Evolutionary conservation across 192 early-diverging fungal genomes (phyloP).

Genomic region (Chytriomyces hyalinus): DNA sequence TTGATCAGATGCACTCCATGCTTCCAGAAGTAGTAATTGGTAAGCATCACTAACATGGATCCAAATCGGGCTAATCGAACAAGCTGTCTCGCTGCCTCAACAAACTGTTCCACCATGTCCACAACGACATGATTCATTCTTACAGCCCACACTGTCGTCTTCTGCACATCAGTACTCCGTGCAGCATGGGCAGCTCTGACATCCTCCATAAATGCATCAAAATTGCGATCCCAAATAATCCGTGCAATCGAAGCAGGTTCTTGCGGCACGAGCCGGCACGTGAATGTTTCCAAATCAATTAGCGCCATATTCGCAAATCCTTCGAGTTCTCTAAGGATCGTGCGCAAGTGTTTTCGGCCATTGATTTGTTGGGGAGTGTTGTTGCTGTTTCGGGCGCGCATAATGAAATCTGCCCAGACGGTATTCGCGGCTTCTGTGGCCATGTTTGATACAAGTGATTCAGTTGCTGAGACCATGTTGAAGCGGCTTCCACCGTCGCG

Average conservation of each 20-base stretch:
- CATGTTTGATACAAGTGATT: slow-evolving; percentile 62
- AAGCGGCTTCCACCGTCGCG: slow-evolving; percentile 58
- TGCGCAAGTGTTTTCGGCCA: slow-evolving; percentile 57
- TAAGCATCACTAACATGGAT: slow-evolving; percentile 52
- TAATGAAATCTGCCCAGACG: slow-evolving; percentile 58
- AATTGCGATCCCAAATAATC: slow-evolving; percentile 59
- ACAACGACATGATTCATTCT: slow-evolving; percentile 50
- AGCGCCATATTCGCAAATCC: slow-evolving; percentile 49
- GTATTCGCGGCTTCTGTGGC: slow-evolving; percentile 61
- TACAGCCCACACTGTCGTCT: slow-evolving; percentile 53
- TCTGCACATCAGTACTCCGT: slow-evolving; percentile 41
- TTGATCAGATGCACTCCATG: slow-evolving; percentile 49
- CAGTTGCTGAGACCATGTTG: slow-evolving; percentile 63
- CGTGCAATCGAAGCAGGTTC: slow-evolving; percentile 51
- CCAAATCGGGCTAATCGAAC: slow-evolving; percentile 57
- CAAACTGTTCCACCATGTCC: slow-evolving; percentile 53
- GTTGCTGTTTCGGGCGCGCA: slow-evolving; percentile 41
- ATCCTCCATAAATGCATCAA: slow-evolving; percentile 51
- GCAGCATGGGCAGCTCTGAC: slow-evolving; percentile 49
- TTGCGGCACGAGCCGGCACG: slow-evolving; percentile 46
- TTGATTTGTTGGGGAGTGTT: slow-evolving; percentile 59
- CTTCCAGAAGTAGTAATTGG: slow-evolving; percentile 61
- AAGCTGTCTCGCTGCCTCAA: slow-evolving; percentile 56
- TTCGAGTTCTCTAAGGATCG: slow-evolving; percentile 57
- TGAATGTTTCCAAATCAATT: slow-evolving; percentile 56